Evolutionary conservation across 306 rosid genomes (phyloP).

Genomic region (Casuarina equisetifolia): DNA sequence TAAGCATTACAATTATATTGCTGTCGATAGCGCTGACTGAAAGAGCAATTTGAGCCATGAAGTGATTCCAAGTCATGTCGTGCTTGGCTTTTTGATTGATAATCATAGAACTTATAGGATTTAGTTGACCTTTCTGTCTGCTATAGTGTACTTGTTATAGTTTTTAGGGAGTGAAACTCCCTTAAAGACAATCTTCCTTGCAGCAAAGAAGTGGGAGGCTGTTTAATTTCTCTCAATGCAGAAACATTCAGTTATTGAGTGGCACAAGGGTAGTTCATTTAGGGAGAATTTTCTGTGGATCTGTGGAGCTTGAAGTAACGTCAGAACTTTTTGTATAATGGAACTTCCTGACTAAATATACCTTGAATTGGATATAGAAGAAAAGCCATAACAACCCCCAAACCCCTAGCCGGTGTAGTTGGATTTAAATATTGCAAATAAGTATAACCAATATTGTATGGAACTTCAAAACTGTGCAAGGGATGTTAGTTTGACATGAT

Average conservation of each 20-base stretch:
- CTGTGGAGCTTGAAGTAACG: neutral
- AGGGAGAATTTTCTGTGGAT: too few species aligned
- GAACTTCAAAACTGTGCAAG: neutral
- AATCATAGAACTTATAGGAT: neutral
- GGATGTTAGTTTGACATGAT: neutral
- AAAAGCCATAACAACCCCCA: neutral
- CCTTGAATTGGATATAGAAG: too few species aligned
- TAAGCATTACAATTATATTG: neutral
- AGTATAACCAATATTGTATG: neutral
- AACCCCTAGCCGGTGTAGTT: neutral
- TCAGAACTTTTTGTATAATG: neutral
- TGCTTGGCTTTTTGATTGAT: neutral
- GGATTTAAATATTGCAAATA: neutral
- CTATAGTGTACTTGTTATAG: neutral
- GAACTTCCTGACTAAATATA: neutral
- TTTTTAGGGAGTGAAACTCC: too few species aligned
- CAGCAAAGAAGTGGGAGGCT: too few species aligned
- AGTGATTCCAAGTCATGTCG: neutral
- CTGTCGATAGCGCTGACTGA: neutral
- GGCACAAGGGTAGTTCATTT: too few species aligned
- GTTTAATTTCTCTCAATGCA: too few species aligned
- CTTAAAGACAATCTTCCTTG: too few species aligned
- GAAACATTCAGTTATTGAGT: neutral
- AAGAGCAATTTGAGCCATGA: neutral
- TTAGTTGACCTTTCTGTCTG: neutral